Evolutionary conservation across 495 filamentous ascomycete genomes (phyloP).

Genomic region (Tuber indicum): DNA sequence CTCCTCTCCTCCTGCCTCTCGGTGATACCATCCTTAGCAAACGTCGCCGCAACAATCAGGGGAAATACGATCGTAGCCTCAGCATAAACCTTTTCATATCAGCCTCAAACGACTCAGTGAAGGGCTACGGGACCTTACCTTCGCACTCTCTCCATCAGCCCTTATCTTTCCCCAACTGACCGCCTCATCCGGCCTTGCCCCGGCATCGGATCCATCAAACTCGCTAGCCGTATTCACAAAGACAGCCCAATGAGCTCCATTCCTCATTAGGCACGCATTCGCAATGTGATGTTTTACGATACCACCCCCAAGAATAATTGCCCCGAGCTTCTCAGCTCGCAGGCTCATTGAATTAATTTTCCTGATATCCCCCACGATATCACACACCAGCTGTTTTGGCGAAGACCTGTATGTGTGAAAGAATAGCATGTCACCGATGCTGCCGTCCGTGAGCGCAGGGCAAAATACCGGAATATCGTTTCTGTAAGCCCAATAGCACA

Average conservation of each 20-base stretch:
- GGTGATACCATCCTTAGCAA: conserved; percentile 12
- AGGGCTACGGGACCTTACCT: conserved; percentile 50
- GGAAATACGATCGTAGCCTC: conserved; percentile 92
- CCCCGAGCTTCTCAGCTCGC: conserved; percentile 72
- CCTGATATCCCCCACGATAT: conserved; percentile 85
- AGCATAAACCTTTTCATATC: conserved; percentile 60
- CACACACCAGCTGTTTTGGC: conserved; percentile 68
- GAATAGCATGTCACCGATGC: conserved; percentile 92
- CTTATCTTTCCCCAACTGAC: conserved; percentile 99
- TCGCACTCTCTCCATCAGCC: conserved; percentile 72
- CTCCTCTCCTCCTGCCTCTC: neutral
- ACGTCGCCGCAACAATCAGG: conserved; percentile 89
- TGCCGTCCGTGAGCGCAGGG: conserved; percentile 89
- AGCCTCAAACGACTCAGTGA: neutral
- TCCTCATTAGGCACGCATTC: conserved; percentile 93
- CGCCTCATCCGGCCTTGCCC: conserved; percentile 90
- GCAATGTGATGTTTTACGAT: conserved; percentile 96
- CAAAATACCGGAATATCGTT: conserved; percentile 96
- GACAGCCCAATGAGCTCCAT: conserved; percentile 91
- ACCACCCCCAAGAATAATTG: conserved; percentile 90
- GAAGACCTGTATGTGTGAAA: conserved; percentile 88
- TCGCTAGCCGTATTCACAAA: conserved; percentile 96
- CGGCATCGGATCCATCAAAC: conserved; percentile 95
- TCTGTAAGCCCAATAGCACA: conserved; percentile 89
- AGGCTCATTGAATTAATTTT: conserved; percentile 84